A percentile compares a stretch with the other conserved stretches of the same genome.
Evolutionary conservation across 805 yeast genomes (phyloP).

Genomic region (Ogataea pini): DNA sequence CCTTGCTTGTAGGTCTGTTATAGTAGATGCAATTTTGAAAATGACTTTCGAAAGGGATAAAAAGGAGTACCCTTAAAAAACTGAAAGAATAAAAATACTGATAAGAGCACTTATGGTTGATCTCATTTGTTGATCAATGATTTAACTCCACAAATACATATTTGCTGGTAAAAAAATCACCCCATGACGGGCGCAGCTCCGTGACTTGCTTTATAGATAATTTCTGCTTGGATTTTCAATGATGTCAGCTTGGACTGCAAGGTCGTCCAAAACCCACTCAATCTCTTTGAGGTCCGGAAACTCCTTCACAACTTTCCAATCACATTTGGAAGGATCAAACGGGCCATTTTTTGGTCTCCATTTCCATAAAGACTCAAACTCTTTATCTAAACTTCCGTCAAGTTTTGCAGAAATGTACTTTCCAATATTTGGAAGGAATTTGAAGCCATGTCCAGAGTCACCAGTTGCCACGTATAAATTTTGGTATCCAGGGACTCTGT

Average conservation of each 20-base stretch:
- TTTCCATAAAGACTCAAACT: conserved; percentile 31
- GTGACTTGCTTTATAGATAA: too few relatives aligned
- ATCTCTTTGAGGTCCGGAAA: conserved; percentile 15
- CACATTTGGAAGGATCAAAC: conserved; percentile 10
- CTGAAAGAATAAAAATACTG: too few relatives aligned
- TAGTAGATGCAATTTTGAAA: too few relatives aligned
- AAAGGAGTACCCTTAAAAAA: too few relatives aligned
- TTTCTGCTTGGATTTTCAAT: conserved; percentile 12
- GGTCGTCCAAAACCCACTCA: conserved; percentile 8
- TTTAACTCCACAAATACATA: too few relatives aligned
- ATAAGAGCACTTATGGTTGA: too few relatives aligned
- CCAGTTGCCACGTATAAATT: conserved; percentile 44
- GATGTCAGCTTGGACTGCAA: background rate
- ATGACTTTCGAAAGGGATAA: too few relatives aligned
- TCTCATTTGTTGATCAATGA: too few relatives aligned
- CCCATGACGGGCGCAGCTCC: too few relatives aligned
- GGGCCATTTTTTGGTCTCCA: conserved; percentile 28
- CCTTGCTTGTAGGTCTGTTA: conserved; percentile 26
- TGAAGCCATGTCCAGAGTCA: conserved; percentile 48
- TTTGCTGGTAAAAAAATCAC: too few relatives aligned
- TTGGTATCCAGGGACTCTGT: conserved; percentile 33
- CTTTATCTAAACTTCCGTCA: conserved; percentile 30
- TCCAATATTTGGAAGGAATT: conserved; percentile 47
- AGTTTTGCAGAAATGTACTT: conserved; percentile 38
- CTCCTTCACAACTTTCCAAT: conserved; percentile 14